Percentiles rank a stretch among this genome's conserved stretches.
Conservation (phyloP, 1,139 yeast genomes). For the Wickerhamomyces sp. region DNA sequence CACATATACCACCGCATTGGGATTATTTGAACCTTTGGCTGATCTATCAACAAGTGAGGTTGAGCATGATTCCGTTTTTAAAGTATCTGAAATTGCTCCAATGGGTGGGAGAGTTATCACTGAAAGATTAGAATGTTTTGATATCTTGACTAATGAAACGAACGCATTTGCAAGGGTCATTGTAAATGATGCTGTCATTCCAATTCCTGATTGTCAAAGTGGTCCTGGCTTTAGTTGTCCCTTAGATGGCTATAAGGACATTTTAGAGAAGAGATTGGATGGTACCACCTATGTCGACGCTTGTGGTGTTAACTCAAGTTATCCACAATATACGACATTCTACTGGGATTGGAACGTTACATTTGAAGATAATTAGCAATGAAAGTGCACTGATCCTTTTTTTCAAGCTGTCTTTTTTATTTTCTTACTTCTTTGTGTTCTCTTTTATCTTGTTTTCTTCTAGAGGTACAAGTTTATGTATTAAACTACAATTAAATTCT, state of each 20-base stretch:
- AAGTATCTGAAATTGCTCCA: conserved; percentile 43
- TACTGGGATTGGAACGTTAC: conserved; percentile 27
- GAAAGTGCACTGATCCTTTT: too few relatives aligned
- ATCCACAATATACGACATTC: conserved; percentile 22
- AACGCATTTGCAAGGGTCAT: conserved; percentile 45
- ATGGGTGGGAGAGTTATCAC: conserved; percentile 53
- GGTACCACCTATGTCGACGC: conserved; percentile 31
- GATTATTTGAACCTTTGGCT: conserved; percentile 38
- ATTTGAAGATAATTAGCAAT: conserved; percentile 12
- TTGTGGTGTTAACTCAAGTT: conserved; percentile 28
- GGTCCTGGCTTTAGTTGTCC: conserved; percentile 65
- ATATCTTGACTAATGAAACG: conserved; percentile 22
- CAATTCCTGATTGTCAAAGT: conserved; percentile 42
- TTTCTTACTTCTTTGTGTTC: too few relatives aligned
- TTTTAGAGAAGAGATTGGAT: conserved; percentile 31
- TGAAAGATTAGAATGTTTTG: conserved; percentile 44
- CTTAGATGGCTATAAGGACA: conserved; percentile 34
- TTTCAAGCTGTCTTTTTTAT: too few relatives aligned
- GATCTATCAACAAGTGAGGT: conserved; percentile 32
- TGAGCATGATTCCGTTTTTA: conserved; percentile 39
- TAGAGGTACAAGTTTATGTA: background rate
- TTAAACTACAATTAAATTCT: background rate
- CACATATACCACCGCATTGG: conserved; percentile 45
- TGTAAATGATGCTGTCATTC: conserved; percentile 58
- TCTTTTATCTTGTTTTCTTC: too few relatives aligned